Conservation (phyloP, 805 yeast species). For the Pichia occidentalis region DNA sequence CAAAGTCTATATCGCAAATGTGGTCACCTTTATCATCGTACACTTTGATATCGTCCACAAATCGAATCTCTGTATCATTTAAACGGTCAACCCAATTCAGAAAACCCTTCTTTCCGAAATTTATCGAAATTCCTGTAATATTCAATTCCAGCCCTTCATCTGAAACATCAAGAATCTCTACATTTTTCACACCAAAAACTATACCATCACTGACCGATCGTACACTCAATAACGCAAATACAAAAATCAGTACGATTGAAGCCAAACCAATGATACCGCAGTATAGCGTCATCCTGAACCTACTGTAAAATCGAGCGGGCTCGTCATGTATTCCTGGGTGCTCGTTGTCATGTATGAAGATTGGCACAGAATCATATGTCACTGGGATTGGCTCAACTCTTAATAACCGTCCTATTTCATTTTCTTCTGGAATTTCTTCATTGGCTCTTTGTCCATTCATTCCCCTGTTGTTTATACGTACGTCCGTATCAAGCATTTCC, state of each 20-base stretch:
- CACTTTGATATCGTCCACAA: slow-evolving; percentile 1
- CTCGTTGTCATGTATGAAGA: slow-evolving; percentile 1
- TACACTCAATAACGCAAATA: neutral
- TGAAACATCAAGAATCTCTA: neutral
- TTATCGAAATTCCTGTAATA: neutral
- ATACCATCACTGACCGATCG: neutral
- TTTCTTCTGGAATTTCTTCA: too few relatives aligned
- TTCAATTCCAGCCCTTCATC: neutral
- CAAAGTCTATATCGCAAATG: neutral
- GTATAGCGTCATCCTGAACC: neutral
- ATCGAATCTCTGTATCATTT: neutral
- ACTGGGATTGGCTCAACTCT: slow-evolving; percentile 5
- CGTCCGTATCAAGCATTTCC: too few relatives aligned
- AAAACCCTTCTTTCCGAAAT: neutral
- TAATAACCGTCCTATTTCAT: too few relatives aligned
- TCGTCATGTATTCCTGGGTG: neutral
- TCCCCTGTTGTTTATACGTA: too few relatives aligned
- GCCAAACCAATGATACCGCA: neutral
- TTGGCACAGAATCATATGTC: slow-evolving; percentile 1
- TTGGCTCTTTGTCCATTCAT: too few relatives aligned
- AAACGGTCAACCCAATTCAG: slow-evolving; percentile 1
- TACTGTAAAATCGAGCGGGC: neutral
- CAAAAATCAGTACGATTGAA: neutral
- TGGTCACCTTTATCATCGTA: neutral
- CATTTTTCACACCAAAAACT: neutral